Base-by-base conservation (phyloP, 2,329 filamentous ascomycete genomes). In the Myriangium duriaei region DNA sequence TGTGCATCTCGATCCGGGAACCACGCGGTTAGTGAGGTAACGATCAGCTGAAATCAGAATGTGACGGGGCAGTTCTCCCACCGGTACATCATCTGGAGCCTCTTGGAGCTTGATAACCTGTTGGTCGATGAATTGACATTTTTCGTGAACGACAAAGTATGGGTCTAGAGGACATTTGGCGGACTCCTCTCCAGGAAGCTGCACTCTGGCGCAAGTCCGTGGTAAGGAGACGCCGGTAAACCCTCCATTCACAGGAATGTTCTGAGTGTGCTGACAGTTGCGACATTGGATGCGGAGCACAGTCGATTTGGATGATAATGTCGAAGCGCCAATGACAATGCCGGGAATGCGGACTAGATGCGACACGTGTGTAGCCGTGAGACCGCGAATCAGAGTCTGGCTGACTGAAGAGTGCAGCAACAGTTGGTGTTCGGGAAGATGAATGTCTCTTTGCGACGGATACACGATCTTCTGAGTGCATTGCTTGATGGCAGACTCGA, bases 41-140 rank as follows among this genome's bases (percentile, higher is more conserved):
- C 91, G 75, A 55, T 98, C 91, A n/a, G 91, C 91, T 0, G 87
- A 93, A 44, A 98, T 83, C 44, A 96, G 73, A 32, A 98, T 92
- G 51, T 98, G 91, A 30, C 91, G 74, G 3, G 91, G 91, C 34
- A 98, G 66, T 61, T 98, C 91, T 64, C 91, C 91, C 1, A 98
- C 91, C 0, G 91, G 91, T 0, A 98, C 91, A 59, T 96, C 86
- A 53, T 98, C 91, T 1, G 91, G 91, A 0, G 88, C 91, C 61
- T 98, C 91, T 57, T 98, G 91, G 12, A 98, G 74, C 60, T 98
- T 98, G 57, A 98, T 81, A 43, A 98, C 84, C 59, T 98, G 91
- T 60, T 98, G 91, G 53, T 98, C 91, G 51, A 96, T 87, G 56
- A 98, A 98, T 46, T 78, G 76, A 26, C 83, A 94, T 57, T 81